These are phyloP conservation scores for Cordyceps militaris DNA, from an alignment of 2,329 filamentous ascomycete species.

Conservation along the genomic window DNA sequence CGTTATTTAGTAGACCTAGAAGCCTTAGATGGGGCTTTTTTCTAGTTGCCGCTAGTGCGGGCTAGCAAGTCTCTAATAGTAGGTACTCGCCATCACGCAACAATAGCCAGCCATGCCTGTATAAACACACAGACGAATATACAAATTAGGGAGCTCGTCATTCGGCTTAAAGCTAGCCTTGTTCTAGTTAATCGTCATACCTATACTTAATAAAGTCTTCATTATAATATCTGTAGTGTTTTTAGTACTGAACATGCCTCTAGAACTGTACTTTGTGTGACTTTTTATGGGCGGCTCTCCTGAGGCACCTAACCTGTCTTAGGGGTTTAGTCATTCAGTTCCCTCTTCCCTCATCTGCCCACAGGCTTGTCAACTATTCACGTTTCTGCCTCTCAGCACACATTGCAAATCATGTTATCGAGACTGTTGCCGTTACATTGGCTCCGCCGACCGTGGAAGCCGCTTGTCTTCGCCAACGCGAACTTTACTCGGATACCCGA, in stretches of 20 bases:
- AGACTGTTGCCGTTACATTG: background rate
- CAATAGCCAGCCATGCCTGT: background rate
- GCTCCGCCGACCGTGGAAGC: background rate
- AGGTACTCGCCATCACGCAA: background rate
- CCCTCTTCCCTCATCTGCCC: background rate
- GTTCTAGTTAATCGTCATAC: no score
- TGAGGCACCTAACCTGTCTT: background rate
- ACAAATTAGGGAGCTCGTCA: background rate
- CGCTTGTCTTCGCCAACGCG: conserved; percentile 3
- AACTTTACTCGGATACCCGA: conserved; percentile 8
- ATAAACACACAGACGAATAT: background rate
- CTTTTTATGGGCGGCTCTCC: background rate
- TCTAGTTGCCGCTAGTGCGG: background rate
- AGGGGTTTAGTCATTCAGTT: background rate
- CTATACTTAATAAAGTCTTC: no score
- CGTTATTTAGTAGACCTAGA: no score
- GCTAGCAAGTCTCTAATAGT: background rate
- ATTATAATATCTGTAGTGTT: no score
- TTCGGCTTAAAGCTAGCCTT: background rate
- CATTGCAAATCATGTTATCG: background rate
- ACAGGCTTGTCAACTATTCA: background rate
- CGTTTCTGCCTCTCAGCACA: background rate
- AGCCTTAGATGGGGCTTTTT: no score
- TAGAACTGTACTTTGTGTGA: background rate
- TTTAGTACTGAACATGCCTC: background rate